Percentiles rank a stretch among this genome's conserved stretches.
Evolutionary conservation across 345 rosid species (phyloP).

Genomic region (Lepidium didymum): DNA sequence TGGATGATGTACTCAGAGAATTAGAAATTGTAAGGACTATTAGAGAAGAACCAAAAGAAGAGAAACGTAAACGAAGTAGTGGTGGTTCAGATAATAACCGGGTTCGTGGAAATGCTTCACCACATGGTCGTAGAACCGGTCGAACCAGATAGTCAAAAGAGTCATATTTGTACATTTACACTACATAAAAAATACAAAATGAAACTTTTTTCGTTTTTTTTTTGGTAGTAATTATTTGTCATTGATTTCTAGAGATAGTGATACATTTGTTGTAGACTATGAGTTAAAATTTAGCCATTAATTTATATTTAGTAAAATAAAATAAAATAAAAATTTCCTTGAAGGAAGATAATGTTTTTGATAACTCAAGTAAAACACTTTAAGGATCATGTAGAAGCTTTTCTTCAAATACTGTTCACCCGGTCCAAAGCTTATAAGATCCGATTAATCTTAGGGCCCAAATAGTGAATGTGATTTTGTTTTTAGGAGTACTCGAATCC

Average conservation of each 20-base stretch:
- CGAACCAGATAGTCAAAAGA: constrained; percentile 21
- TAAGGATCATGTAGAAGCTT: too few species aligned
- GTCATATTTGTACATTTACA: neutral
- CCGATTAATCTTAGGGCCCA: too few species aligned
- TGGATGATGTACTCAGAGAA: constrained; percentile 49
- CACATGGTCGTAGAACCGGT: constrained; percentile 18
- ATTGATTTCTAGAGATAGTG: neutral
- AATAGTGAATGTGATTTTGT: too few species aligned
- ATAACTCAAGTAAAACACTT: too few species aligned
- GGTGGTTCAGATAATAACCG: constrained; percentile 11
- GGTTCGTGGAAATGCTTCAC: constrained; percentile 3
- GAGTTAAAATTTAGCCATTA: neutral
- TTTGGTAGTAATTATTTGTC: neutral
- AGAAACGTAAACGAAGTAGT: constrained; percentile 15
- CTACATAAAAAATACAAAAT: neutral
- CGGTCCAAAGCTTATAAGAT: too few species aligned
- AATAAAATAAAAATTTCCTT: too few species aligned
- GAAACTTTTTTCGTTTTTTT: neutral
- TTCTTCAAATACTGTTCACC: too few species aligned
- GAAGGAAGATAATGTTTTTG: too few species aligned
- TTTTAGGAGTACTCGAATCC: too few species aligned
- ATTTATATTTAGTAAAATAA: neutral
- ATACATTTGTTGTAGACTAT: neutral
- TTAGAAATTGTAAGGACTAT: constrained; percentile 34
- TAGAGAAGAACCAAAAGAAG: constrained; percentile 30